Evolutionary conservation across 768 basidiomycete species (phyloP).

Genomic region (Suillus sp.): DNA sequence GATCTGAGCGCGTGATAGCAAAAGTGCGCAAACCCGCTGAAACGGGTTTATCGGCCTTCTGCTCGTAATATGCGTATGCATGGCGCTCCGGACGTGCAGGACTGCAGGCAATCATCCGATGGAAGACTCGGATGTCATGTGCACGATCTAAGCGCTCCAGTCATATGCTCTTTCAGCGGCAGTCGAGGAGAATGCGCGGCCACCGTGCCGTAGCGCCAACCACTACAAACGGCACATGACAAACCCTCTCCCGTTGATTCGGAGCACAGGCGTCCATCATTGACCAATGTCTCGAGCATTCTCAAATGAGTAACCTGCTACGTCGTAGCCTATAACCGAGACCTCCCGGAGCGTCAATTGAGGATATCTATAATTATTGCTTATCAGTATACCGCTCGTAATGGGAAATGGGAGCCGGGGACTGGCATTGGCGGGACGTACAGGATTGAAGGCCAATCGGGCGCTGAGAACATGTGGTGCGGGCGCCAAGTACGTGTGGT

Average conservation of each 20-base stretch:
- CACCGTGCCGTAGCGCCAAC: background rate
- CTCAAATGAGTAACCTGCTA: background rate
- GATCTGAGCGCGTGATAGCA: background rate
- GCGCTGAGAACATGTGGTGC: background rate
- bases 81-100: background rate
- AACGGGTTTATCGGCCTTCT: background rate
- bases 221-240: background rate
- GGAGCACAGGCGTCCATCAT: too few species aligned
- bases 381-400: background rate
- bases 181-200: background rate
- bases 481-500: conserved; percentile 1
- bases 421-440: too few species aligned
- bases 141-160: too few species aligned
- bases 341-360: background rate
- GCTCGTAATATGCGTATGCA: background rate
- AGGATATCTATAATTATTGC: background rate
- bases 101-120: background rate
- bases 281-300: too few species aligned
- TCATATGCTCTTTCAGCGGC: background rate
- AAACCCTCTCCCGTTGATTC: background rate
- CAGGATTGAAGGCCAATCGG: background rate
- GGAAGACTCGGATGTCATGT: too few species aligned
- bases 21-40: too few species aligned
- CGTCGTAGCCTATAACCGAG: background rate
- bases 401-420: too few species aligned